Base-by-base conservation (phyloP, 208 protist genomes). In the Naegleria lovaniensis region DNA sequence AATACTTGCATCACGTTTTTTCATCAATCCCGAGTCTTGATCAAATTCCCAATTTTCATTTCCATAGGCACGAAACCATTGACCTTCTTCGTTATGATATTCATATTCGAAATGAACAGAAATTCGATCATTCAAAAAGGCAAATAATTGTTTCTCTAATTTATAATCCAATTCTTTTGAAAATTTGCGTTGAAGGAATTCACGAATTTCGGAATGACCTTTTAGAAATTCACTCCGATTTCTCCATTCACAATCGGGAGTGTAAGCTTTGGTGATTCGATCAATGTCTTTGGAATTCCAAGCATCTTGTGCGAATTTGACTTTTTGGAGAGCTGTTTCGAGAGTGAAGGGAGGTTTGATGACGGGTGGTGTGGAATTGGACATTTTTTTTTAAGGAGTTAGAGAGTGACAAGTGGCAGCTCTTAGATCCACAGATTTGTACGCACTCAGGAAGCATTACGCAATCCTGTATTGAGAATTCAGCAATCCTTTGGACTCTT, bases 1-100 rank as follows among this genome's bases (percentile, higher is more conserved):
- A 43, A 95, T 95, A 38, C 79, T 92, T 0, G 94, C 91, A 48
- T 95, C n/a, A 38, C 94, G 55, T 2, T 86, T 40, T 6, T 83
- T n/a, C 94, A 95, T 95, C 40, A 90, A 58, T 7, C 94, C 94
- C 5, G 92, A 13, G 0, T 88, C 58, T 0, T 13, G 22, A 75
- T 93, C 91, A 25, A 95, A 95, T 67, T 88, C 25, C 94, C 94
- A 95, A 58, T 95, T 93, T 52, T 95, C 94, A 90, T 95, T 95
- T 13, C 94, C 94, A 41, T 95, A 94, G 0, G 92, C 89, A n/a
- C 94, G 75, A 41, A 48, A 93, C 91, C 91, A 93, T 43, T 94
- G 52, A 41, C 89, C 89, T 5, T 13, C 39, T n/a, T 88, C 40
- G 43, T 95, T 91, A 39, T 67, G 75, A 89, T 91, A 95, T 67